These are phyloP conservation scores for Fusarium graminum DNA, from an alignment of 2,329 filamentous ascomycete species.

Conservation along the genomic window DNA sequence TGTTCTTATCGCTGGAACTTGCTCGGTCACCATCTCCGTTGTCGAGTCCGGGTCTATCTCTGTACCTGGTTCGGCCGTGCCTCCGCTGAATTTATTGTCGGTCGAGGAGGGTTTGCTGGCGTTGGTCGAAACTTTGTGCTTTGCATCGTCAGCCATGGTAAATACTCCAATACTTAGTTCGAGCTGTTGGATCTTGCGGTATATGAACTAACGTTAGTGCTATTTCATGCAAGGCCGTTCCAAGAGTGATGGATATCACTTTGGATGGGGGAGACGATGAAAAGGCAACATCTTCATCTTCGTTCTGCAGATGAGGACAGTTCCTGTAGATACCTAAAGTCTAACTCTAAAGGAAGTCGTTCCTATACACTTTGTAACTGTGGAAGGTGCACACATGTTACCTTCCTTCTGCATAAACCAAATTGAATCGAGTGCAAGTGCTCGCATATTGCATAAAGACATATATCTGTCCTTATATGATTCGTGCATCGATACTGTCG, in stretches of 20 bases:
- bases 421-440: not conserved
- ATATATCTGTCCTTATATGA: too few relatives aligned
- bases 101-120: not conserved
- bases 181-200: not conserved
- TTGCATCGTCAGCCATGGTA: slow-evolving; percentile 2
- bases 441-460: not conserved
- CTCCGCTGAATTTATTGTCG: not conserved
- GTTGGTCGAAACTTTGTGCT: not conserved
- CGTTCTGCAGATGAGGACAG: too few relatives aligned
- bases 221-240: slow-evolving; percentile 1
- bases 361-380: not conserved
- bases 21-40: not conserved
- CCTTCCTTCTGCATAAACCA: not conserved
- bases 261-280: not conserved
- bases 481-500: too few relatives aligned
- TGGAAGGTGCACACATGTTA: not conserved
- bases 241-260: not conserved
- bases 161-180: not conserved
- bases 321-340: not conserved
- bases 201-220: not conserved
- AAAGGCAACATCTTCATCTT: not conserved
- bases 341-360: not conserved
- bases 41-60: not conserved
- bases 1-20: not conserved
- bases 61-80: not conserved